Evolutionary conservation across 768 basidiomycete genomes (phyloP), one percentile per base, ranked within the genome.

Genomic region (Hemileccinum rubropunctum): DNA sequence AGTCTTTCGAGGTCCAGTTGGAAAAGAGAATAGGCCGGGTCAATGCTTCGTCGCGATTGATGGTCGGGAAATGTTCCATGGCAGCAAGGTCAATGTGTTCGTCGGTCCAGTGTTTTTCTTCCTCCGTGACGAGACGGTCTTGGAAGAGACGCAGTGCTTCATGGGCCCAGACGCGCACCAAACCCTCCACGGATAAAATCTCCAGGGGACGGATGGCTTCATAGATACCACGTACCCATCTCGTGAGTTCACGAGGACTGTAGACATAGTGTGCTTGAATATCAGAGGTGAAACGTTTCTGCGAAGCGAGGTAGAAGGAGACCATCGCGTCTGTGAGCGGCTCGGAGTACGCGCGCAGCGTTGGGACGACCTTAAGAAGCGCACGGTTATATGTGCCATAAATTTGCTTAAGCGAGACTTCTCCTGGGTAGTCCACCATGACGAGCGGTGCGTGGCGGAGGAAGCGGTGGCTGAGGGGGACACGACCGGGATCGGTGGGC

Each of bases 361-460:
- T 91, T 33, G 97, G 95, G 11, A 97, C 76, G 54, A 98, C 94
- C 70, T 98, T 99, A 60, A 99, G 86, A 20, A 94, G 78, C 14
- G 92, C 97, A 50, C 95, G 87, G 63, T 91, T 93, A 75, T 98
- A 99, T 20, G 97, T 98, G 14, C 95, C 92, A 68, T 98, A 99
- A 57, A 99, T 99, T 66, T 98, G 97, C 58, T 93, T 97, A 64
- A 99, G 76, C 6, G 97, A 98, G 12, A 95, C 74, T 65, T 95
- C 93, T 46, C 97, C 97, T 18, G 97, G 97, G 67, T 99, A 99
- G 64, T 99, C 97, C 47, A 99, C 97, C 95, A 98, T 98, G 63
- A 99, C 81, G 20, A 99, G 76, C 0, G 97, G 97, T 0, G 95
- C 94, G 68, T 98, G 97, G 10, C 97, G 89, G 40, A 99, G 78